Evolutionary conservation across 257 asterid species (phyloP).

Genomic region (Leonotis leonurus): DNA sequence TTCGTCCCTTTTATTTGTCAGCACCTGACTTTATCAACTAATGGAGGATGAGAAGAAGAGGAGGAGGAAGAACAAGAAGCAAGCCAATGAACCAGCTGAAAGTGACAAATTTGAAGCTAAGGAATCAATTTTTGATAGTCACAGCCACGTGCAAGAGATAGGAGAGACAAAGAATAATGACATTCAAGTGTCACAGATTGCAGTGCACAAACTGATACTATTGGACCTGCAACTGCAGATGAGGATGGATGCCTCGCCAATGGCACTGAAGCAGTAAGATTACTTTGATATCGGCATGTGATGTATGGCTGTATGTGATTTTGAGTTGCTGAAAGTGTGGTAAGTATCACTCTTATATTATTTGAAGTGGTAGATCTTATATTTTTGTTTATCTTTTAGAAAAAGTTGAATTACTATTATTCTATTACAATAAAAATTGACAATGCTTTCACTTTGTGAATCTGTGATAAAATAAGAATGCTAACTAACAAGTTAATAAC

Average conservation of each 20-base stretch:
- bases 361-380: too few relatives aligned
- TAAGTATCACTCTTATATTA: too few relatives aligned
- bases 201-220: constrained; percentile 17
- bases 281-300: background rate
- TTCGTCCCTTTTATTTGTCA: background rate
- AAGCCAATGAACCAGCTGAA: constrained; percentile 33
- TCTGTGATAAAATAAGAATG: too few relatives aligned
- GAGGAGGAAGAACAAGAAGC: constrained; percentile 56
- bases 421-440: too few relatives aligned
- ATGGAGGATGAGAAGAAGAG: constrained; percentile 61
- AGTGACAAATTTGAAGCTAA: constrained; percentile 26
- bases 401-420: too few relatives aligned
- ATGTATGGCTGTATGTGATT: background rate
- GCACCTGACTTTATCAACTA: constrained; percentile 4
- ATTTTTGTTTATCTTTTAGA: too few relatives aligned
- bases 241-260: constrained; percentile 25
- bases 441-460: too few relatives aligned
- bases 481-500: too few relatives aligned
- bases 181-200: constrained; percentile 10
- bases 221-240: constrained; percentile 13
- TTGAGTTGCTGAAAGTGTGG: constrained; percentile 1
- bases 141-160: constrained; percentile 21
- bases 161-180: constrained; percentile 14
- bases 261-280: constrained; percentile 36
- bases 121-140: constrained; percentile 29